These are phyloP conservation scores for Eutrema japonicum DNA, from an alignment of 345 rosid genomes.

Conservation along the genomic window DNA sequence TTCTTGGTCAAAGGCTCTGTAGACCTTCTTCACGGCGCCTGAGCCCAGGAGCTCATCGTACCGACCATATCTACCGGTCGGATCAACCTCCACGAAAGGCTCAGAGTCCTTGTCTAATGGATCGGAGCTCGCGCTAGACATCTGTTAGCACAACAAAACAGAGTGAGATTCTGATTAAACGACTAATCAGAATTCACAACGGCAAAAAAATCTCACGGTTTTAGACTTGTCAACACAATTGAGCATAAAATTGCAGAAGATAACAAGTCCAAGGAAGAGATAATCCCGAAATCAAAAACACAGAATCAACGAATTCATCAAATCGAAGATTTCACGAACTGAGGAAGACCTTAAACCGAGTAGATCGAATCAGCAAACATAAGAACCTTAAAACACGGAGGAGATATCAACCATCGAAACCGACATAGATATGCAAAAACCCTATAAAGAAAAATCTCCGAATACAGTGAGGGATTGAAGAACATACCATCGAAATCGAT, in stretches of 20 bases:
- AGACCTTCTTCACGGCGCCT: slow-evolving; percentile 81
- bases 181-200: slow-evolving; percentile 26
- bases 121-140: slow-evolving; percentile 55
- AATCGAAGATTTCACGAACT: slow-evolving; percentile 13
- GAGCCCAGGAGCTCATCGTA: slow-evolving; percentile 67
- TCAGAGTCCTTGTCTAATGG: slow-evolving; percentile 59
- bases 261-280: background rate
- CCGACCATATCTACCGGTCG: slow-evolving; percentile 79
- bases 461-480: slow-evolving; percentile 11
- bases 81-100: slow-evolving; percentile 74
- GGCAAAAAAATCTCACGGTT: slow-evolving; percentile 11
- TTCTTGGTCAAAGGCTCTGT: slow-evolving; percentile 88
- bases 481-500: slow-evolving; percentile 37
- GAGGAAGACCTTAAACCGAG: background rate
- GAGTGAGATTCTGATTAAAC: slow-evolving; percentile 28
- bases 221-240: background rate
- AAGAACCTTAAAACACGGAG: slow-evolving; percentile 24
- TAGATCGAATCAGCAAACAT: background rate
- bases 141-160: slow-evolving; percentile 41
- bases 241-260: background rate
- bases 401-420: slow-evolving; percentile 6
- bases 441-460: too few relatives aligned
- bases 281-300: background rate
- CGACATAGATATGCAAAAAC: background rate
- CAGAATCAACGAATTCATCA: background rate